A percentile compares a stretch with the other conserved stretches of the same genome.
phyloP scores from a whole-genome alignment of 2,329 filamentous ascomycete genomes.

The Cercospora canescens region DNA sequence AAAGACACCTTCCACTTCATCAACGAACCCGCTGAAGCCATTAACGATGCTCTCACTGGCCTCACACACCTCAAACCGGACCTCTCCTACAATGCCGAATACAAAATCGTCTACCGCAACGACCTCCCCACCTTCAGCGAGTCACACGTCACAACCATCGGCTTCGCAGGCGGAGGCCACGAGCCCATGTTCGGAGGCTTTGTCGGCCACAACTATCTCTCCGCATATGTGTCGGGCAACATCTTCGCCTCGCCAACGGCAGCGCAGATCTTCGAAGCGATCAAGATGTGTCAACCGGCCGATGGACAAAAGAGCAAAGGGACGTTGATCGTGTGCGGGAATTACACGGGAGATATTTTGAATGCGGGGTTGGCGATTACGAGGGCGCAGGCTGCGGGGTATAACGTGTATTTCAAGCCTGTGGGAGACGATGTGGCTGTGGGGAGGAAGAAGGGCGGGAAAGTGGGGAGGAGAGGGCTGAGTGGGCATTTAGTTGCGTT shows the following conservation, averaged over 20 bases:
- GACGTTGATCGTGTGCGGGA: slow-evolving; percentile 62
- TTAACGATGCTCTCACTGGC: slow-evolving; percentile 38
- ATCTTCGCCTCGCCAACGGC: slow-evolving; percentile 66
- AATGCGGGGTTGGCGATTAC: slow-evolving; percentile 63
- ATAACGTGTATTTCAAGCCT: slow-evolving; percentile 58
- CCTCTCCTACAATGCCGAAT: slow-evolving; percentile 36
- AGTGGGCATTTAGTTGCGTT: slow-evolving; percentile 62
- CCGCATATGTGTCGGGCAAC: slow-evolving; percentile 61
- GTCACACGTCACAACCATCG: slow-evolving; percentile 38
- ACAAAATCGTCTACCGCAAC: slow-evolving; percentile 40
- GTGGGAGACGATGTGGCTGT: slow-evolving; percentile 68
- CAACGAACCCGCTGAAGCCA: slow-evolving; percentile 36
- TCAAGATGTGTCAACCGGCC: slow-evolving; percentile 51
- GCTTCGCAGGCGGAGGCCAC: slow-evolving; percentile 41
- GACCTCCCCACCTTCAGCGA: slow-evolving; percentile 35
- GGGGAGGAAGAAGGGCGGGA: slow-evolving; percentile 54
- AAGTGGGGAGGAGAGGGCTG: slow-evolving; percentile 63
- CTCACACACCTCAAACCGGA: slow-evolving; percentile 37
- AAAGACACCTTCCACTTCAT: slow-evolving; percentile 42
- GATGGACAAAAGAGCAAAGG: slow-evolving; percentile 37
- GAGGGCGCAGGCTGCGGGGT: slow-evolving; percentile 57
- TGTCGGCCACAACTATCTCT: slow-evolving; percentile 62
- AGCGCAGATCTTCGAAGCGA: slow-evolving; percentile 61
- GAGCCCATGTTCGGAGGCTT: slow-evolving; percentile 66
- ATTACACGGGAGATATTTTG: slow-evolving; percentile 65